Evolutionary conservation across 192 early-diverging fungal species (phyloP), one percentile per base, ranked within the genome.

Genomic region (Umbelopsis ramanniana): DNA sequence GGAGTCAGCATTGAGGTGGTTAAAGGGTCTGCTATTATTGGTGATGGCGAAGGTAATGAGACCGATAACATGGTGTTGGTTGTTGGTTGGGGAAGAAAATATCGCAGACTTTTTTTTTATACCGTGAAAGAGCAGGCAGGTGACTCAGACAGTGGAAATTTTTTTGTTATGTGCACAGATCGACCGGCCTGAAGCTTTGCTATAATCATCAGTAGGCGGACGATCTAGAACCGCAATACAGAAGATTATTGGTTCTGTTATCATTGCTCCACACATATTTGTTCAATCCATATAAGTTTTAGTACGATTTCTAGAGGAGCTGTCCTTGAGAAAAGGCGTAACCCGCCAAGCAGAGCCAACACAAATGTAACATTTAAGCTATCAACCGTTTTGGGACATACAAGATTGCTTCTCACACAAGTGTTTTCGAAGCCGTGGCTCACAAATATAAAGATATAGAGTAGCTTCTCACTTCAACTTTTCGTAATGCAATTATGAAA

Each of bases 41-140:
- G 57, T 37, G 57, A 63, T 37, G 57, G 57, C 26, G 57, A 63
- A 22, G 53, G 53, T 22, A 54, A 26, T 63, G 57, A 63, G 23
- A 63, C 57, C 7, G 57, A 63, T 12, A 37, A 14, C 57, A 63
- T 63, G 5, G 33, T 22, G 21, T 8, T 22, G 9, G 52, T 9
- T 0, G 15, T 22, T 3, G n/a, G 22, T 24, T 23, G 23, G 29
- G 3, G 29, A 52, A 22, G 52, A 2, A 43, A 43, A 43, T 29
- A 29, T 29, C 29, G 29, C 29, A 29, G 29, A 43, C n/a, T n/a
- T 43, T 12, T 12, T 43, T 43, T 43, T 11, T 6, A 43, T 4
- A 43, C 40, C 40, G 11, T 7, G 40, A 43, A 43, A 12, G 40
- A 43, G 11, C 6, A 43, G 40, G 53, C 53, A 54, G 53, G 53